phyloP scores from a whole-genome alignment of 352 stramenopile genomes.

The Blastocystis sp. region DNA sequence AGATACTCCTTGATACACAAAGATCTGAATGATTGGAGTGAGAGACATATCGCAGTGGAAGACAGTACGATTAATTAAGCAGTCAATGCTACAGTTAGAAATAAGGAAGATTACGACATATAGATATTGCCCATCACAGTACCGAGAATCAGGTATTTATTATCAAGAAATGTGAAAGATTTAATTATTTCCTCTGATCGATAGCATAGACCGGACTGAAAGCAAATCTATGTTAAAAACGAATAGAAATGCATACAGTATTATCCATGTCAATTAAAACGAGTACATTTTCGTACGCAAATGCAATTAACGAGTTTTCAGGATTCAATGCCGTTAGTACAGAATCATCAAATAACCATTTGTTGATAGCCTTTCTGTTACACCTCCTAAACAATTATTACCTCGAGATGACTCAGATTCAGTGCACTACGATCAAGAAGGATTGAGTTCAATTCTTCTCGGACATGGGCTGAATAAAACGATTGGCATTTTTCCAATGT shows the following conservation, averaged over 20 bases:
- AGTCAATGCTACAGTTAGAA: not conserved
- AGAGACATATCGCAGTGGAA: conserved; percentile 23
- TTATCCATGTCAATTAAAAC: conserved; percentile 45
- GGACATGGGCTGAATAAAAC: not conserved
- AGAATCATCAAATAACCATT: conserved; percentile 41
- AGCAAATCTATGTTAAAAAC: conserved; percentile 43
- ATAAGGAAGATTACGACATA: not conserved
- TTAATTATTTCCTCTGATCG: conserved; percentile 32
- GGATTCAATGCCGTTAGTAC: not conserved
- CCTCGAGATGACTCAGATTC: not conserved
- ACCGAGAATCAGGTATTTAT: not conserved
- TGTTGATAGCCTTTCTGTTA: not conserved
- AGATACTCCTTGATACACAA: not conserved
- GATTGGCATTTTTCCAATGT: not conserved
- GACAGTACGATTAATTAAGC: not conserved
- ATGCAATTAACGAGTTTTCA: conserved; percentile 5
- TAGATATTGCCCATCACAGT: conserved; percentile 36
- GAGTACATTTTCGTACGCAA: not conserved
- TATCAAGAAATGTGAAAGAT: not conserved
- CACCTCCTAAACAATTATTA: not conserved
- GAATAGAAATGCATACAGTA: not conserved
- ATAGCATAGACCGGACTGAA: conserved; percentile 17
- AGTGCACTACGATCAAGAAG: conserved; percentile 7
- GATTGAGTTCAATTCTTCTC: conserved; percentile 3
- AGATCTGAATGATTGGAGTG: not conserved